phyloP scores from a whole-genome alignment of 73 alveolate genomes.

The Vitrella brassicaformis region DNA sequence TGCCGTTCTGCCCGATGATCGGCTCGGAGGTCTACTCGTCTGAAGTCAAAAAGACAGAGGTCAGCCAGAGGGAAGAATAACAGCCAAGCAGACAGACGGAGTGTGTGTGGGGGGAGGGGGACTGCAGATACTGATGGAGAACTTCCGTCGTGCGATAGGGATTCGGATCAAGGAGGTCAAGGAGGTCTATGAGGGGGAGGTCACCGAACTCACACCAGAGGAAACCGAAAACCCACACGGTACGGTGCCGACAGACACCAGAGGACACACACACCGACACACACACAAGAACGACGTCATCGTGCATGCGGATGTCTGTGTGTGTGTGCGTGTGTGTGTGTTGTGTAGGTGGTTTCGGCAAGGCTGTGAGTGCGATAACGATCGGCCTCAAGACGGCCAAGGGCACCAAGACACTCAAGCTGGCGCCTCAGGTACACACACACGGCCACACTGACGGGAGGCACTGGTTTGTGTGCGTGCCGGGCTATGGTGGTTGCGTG shows the following conservation, averaged over 20 bases:
- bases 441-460: no score
- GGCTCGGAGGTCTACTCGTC: slow-evolving; percentile 98
- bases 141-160: slow-evolving; percentile 98
- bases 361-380: slow-evolving; percentile 76
- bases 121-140: slow-evolving; percentile 97
- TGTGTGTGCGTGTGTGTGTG: no score
- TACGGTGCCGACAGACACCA: no score
- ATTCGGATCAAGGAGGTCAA: slow-evolving; percentile 91
- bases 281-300: no score
- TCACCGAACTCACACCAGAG: slow-evolving; percentile 96
- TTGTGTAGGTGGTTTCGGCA: neutral
- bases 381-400: slow-evolving; percentile 82
- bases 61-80: neutral
- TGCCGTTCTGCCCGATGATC: slow-evolving; percentile 99
- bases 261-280: no score
- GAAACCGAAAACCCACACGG: slow-evolving; percentile 73
- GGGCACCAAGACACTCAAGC: slow-evolving; percentile 91
- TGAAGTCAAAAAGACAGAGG: slow-evolving; percentile 50
- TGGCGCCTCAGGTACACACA: slow-evolving; percentile 98
- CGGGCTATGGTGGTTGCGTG: no score
- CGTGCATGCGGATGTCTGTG: no score
- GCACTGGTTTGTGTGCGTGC: no score
- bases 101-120: no score
- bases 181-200: slow-evolving; percentile 99
- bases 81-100: no score